These are phyloP conservation scores for Acanthamoeba divionensis DNA, from an alignment of 208 protist genomes.

Conservation along the genomic window DNA sequence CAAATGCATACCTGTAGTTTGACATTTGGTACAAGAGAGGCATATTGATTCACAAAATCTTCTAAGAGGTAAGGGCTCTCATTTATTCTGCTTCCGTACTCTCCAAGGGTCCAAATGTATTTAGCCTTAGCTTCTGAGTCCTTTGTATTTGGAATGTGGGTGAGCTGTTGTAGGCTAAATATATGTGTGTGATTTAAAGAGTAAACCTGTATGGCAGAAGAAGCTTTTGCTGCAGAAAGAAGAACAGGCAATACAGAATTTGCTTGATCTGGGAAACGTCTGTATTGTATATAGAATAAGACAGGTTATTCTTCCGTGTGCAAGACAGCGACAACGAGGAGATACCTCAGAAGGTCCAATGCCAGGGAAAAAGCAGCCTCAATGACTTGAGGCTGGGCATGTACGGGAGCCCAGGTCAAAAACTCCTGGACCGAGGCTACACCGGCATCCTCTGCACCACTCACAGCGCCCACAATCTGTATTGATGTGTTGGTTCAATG, in stretches of 20 bases:
- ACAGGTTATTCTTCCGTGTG: too few species aligned
- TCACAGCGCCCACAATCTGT: background rate
- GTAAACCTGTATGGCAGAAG: background rate
- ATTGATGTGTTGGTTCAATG: too few species aligned
- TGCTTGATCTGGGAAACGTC: background rate
- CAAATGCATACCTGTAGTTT: conserved; percentile 35
- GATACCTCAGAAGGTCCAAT: too few species aligned
- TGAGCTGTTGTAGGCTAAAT: background rate
- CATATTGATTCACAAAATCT: conserved; percentile 35
- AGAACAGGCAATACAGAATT: background rate
- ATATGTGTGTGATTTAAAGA: background rate
- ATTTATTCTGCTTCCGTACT: conserved; percentile 87
- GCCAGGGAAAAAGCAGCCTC: too few species aligned
- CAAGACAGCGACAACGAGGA: too few species aligned
- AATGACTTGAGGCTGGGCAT: too few species aligned
- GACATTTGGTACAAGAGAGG: background rate
- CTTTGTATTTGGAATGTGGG: background rate
- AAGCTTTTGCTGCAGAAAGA: conserved; percentile 48
- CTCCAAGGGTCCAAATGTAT: conserved; percentile 87
- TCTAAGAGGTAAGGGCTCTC: conserved; percentile 91
- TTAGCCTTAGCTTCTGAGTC: conserved; percentile 60
- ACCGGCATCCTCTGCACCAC: background rate
- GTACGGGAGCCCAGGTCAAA: background rate
- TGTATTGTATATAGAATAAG: background rate
- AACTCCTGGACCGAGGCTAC: background rate